Base-by-base conservation (phyloP, 768 basidiomycete genomes). In the Sporobolomyces pararoseus region DNA sequence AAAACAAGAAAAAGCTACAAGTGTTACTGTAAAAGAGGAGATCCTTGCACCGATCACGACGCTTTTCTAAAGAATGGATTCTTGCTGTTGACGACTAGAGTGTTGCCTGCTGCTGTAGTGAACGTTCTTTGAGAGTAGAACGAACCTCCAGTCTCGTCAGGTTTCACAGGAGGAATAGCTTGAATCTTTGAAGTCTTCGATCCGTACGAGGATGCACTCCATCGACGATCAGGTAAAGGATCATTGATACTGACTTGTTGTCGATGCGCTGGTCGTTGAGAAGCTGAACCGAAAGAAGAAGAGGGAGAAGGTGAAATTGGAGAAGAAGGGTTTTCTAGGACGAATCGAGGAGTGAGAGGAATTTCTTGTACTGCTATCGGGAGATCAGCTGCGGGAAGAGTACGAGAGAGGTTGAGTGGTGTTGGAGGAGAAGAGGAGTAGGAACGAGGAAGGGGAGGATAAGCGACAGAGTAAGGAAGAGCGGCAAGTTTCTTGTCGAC, bases 401-500 rank as follows among this genome's bases (percentile, higher is more conserved):
- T 13, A 25, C n/a, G 14, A 34, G 52, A 42, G 63, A 49, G 21
- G 27, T 23, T 16, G 64, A 29, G 39, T 35, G 51, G 58, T 31
- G 61, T 4, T 32, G 29, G 35, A 23, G 61, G 31, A 35, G 32
- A 10, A n/a, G 66, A 42, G 12, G 61, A 35, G 19, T 32, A 55
- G 21, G 67, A 63, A 16, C 61, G 61, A 23, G 72, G 72, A 10
- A 63, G 4, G n/a, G 68, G 55, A n/a, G 72, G 72, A 44, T 69
- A 69, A 29, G 72, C 67, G 61, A 73, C 35, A 12, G 49, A 49
- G 35, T 46, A 23, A 23, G 67, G 65, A 4, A 73, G 65, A 5
- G 64, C 61, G 4, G 62, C 59, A 16, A 73, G 65, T 49, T 73
- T 73, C 53, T 59, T 52, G 55, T 66, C 66, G 55, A 70, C 69